These are phyloP conservation scores for Yarrowia bubula DNA, from an alignment of 805 yeast genomes.

Conservation along the genomic window DNA sequence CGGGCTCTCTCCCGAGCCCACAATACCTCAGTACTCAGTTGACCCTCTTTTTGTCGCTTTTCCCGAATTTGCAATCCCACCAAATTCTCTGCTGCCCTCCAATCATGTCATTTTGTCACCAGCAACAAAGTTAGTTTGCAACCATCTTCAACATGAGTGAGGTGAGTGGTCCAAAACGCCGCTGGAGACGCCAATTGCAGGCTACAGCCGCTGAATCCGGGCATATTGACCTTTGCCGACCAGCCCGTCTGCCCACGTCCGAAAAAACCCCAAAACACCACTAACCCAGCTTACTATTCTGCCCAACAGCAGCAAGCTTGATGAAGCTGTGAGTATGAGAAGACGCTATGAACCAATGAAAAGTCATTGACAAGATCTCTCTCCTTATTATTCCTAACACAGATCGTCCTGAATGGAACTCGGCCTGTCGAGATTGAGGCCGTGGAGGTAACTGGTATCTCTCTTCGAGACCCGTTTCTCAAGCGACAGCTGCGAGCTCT, in stretches of 20 bases:
- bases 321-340: slow-evolving; percentile 18
- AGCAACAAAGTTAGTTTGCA: slow-evolving; percentile 24
- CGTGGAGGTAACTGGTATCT: slow-evolving; percentile 22
- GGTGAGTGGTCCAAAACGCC: slow-evolving; percentile 18
- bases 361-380: not conserved
- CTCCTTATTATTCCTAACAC: not conserved
- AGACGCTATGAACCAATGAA: not conserved
- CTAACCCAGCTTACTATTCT: slow-evolving; percentile 24
- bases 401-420: slow-evolving; percentile 21
- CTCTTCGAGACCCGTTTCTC: slow-evolving; percentile 22
- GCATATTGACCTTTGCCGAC: not conserved
- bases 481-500: slow-evolving; percentile 22
- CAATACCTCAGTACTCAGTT: too few relatives aligned
- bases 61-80: not conserved
- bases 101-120: slow-evolving; percentile 8
- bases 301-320: slow-evolving; percentile 26
- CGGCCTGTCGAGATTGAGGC: slow-evolving; percentile 24
- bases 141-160: slow-evolving; percentile 25
- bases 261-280: not conserved
- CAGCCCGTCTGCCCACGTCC: not conserved
- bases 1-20: too few relatives aligned
- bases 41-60: not conserved
- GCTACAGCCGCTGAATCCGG: not conserved
- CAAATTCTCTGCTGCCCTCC: slow-evolving; percentile 3
- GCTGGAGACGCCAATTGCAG: not conserved